These are phyloP conservation scores for Capsella rubella DNA, from an alignment of 441 rosid species.

Conservation along the genomic window DNA sequence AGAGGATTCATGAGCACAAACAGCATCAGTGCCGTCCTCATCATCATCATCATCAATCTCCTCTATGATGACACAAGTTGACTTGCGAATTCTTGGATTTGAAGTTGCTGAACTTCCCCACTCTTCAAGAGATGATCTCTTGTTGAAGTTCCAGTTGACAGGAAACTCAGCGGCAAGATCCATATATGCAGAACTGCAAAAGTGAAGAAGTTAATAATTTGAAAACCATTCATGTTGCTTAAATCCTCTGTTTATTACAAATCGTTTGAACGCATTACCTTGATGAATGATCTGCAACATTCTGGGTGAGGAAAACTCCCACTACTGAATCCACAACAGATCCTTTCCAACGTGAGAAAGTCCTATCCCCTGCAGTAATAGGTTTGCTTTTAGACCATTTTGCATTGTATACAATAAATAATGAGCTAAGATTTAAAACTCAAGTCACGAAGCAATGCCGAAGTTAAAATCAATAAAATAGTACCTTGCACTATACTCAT, in stretches of 20 bases:
- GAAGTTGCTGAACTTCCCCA: slow-evolving; percentile 44
- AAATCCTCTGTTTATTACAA: background rate
- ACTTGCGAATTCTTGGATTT: slow-evolving; percentile 50
- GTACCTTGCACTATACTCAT: slow-evolving; percentile 74
- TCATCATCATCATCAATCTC: slow-evolving; percentile 52
- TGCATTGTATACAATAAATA: background rate
- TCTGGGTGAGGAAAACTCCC: slow-evolving; percentile 74
- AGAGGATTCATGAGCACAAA: slow-evolving; percentile 52
- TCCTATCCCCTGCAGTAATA: slow-evolving; percentile 59
- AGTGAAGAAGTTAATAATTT: slow-evolving; percentile 19
- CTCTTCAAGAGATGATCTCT: slow-evolving; percentile 44
- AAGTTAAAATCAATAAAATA: background rate
- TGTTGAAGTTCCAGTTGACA: slow-evolving; percentile 30
- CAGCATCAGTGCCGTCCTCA: slow-evolving; percentile 59
- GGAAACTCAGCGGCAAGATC: slow-evolving; percentile 71
- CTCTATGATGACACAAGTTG: slow-evolving; percentile 52
- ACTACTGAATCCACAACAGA: slow-evolving; percentile 70
- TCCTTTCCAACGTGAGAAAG: slow-evolving; percentile 75
- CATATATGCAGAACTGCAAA: slow-evolving; percentile 70
- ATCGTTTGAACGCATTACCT: slow-evolving; percentile 49
- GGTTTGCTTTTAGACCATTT: slow-evolving; percentile 14
- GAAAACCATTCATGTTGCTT: slow-evolving; percentile 22
- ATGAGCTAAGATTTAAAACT: background rate
- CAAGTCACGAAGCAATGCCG: background rate
- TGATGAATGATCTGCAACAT: slow-evolving; percentile 71